Evolutionary conservation across 2,329 filamentous ascomycete genomes (phyloP).

Genomic region (Pestalotiopsis sp.): DNA sequence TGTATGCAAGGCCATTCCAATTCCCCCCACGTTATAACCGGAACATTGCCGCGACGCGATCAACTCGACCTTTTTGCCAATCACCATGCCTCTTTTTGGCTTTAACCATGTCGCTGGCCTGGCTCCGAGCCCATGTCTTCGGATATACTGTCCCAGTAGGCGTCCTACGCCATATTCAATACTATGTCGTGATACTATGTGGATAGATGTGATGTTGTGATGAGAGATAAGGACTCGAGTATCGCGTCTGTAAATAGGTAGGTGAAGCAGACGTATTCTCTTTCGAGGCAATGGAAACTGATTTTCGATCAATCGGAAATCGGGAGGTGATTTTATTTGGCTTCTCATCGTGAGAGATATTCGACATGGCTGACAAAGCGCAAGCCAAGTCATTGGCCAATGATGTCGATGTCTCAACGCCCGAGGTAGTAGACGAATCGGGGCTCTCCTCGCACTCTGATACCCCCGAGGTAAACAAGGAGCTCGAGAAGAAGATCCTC

Average conservation of each 20-base stretch:
- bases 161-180: slow-evolving; percentile 5
- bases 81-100: not conserved
- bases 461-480: slow-evolving; percentile 12
- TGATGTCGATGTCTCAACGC: slow-evolving; percentile 15
- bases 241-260: not conserved
- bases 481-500: slow-evolving; percentile 32
- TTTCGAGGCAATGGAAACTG: not conserved
- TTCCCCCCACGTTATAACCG: not conserved
- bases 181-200: slow-evolving; percentile 11
- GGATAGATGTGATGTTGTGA: not conserved
- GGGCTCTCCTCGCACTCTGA: slow-evolving; percentile 5
- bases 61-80: not conserved
- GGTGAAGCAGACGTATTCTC: not conserved
- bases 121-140: not conserved
- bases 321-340: not conserved
- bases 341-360: not conserved
- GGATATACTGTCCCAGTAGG: not conserved
- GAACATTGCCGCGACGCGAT: not conserved
- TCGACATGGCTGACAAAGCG: not conserved
- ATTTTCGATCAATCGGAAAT: not conserved
- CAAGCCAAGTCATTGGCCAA: slow-evolving; percentile 14
- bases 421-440: not conserved
- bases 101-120: not conserved
- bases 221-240: not conserved
- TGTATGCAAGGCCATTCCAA: not conserved